Conservation (phyloP, 768 basidiomycete genomes). For the Suillus tomentosus region DNA sequence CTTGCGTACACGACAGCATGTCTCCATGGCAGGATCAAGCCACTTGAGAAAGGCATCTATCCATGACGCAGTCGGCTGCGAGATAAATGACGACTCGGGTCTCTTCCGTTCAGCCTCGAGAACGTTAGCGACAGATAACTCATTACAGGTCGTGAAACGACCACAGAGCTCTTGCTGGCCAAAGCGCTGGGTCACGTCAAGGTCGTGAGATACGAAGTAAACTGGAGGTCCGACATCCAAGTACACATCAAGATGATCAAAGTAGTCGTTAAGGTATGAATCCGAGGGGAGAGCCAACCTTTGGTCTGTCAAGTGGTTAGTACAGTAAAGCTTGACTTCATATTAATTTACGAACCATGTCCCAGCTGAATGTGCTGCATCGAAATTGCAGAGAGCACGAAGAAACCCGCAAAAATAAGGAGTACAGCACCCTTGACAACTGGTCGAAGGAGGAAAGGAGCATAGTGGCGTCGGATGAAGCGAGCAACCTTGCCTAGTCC, state of each 20-base stretch:
- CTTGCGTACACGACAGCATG: conserved; percentile 89
- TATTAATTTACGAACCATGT: conserved; percentile 59
- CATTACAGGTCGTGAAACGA: conserved; percentile 91
- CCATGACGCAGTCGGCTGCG: conserved; percentile 91
- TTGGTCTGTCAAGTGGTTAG: conserved; percentile 61
- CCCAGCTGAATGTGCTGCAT: conserved; percentile 92
- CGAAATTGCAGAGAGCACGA: conserved; percentile 87
- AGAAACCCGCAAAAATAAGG: conserved; percentile 71
- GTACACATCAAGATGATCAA: conserved; percentile 84
- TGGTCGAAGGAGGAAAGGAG: conserved; percentile 80
- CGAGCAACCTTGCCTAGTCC: conserved; percentile 70
- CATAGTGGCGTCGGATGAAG: conserved; percentile 87
- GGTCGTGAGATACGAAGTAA: conserved; percentile 84
- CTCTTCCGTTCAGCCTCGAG: conserved; percentile 93
- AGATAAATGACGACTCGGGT: conserved; percentile 79
- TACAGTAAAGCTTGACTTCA: background rate
- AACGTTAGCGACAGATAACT: conserved; percentile 80
- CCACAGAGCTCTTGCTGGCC: conserved; percentile 89
- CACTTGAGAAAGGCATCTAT: conserved; percentile 95
- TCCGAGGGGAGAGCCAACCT: conserved; percentile 90
- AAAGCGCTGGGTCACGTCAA: conserved; percentile 65
- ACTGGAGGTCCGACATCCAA: conserved; percentile 95
- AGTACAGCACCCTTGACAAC: conserved; percentile 77
- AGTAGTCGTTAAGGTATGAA: conserved; percentile 90
- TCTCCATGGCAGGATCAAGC: conserved; percentile 87